Percentiles rank a stretch among this genome's conserved stretches.
phyloP scores from a whole-genome alignment of 2,329 filamentous ascomycete species.

The Cladophialophora psammophila region DNA sequence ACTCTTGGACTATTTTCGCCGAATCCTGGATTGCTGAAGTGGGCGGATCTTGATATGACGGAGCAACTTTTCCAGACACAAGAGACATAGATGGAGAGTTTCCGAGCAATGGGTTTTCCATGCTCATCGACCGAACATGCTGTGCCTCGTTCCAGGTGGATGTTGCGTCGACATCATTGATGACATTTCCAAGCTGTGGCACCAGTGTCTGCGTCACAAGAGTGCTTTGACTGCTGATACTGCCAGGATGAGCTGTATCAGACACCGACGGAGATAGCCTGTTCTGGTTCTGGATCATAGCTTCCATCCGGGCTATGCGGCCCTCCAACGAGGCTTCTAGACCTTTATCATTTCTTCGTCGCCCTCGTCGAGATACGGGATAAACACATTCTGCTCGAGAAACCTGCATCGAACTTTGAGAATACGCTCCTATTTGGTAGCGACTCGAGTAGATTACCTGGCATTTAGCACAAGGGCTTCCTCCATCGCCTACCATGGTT shows the following conservation, averaged over 20 bases:
- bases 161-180: background rate
- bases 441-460: background rate
- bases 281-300: conserved; percentile 7
- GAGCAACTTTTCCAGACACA: background rate
- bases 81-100: background rate
- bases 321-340: background rate
- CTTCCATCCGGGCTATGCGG: conserved; percentile 9
- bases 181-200: background rate
- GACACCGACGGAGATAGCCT: background rate
- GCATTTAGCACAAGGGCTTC: background rate
- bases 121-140: background rate
- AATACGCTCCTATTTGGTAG: background rate
- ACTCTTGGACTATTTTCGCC: conserved; percentile 3
- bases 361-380: conserved; percentile 10
- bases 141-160: conserved; percentile 4
- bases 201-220: background rate
- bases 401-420: background rate
- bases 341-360: background rate
- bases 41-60: background rate
- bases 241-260: conserved; percentile 1
- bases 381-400: conserved; percentile 6
- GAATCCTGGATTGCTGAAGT: background rate
- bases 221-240: conserved; percentile 2
- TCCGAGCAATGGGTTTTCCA: background rate
- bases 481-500: background rate